A percentile compares a stretch with the other conserved stretches of the same genome.
These are phyloP conservation scores for Neurospora pannonica DNA, from an alignment of 495 filamentous ascomycete species.

Conservation along the genomic window DNA sequence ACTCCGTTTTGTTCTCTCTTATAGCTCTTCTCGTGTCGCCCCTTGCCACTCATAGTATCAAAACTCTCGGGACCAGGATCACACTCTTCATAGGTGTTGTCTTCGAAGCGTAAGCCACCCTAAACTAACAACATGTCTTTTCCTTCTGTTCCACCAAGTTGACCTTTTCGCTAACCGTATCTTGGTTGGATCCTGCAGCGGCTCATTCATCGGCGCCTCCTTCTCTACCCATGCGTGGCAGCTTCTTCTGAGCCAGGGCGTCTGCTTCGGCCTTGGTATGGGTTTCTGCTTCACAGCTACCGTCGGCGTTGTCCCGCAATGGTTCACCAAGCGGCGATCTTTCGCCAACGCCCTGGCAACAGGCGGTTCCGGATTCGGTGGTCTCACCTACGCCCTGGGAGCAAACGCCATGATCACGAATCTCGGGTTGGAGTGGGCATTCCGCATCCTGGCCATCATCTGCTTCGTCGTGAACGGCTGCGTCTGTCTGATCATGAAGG, in stretches of 20 bases:
- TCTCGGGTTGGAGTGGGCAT: conserved; percentile 54
- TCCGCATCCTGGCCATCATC: conserved; percentile 57
- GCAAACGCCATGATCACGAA: conserved; percentile 52
- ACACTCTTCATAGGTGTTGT: conserved; percentile 52
- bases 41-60: conserved; percentile 50
- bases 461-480: conserved; percentile 49
- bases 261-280: conserved; percentile 67
- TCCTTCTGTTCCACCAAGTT: background rate
- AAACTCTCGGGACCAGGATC: conserved; percentile 42
- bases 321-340: conserved; percentile 61
- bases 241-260: conserved; percentile 65
- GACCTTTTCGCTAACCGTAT: background rate
- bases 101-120: conserved; percentile 41
- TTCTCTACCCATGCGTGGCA: conserved; percentile 65
- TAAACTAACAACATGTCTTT: background rate
- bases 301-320: conserved; percentile 64
- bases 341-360: conserved; percentile 67
- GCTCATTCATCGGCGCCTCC: conserved; percentile 54
- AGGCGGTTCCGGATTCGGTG: conserved; percentile 66
- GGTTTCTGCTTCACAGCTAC: conserved; percentile 68
- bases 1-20: conserved; percentile 26
- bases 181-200: conserved; percentile 19
- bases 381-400: conserved; percentile 50
- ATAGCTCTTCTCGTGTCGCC: conserved; percentile 55
- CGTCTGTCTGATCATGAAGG: conserved; percentile 49